Evolutionary conservation across 1,284 basidiomycete genomes (phyloP), one percentile per base, ranked within the genome.

Genomic region (Ganoderma meredithae): DNA sequence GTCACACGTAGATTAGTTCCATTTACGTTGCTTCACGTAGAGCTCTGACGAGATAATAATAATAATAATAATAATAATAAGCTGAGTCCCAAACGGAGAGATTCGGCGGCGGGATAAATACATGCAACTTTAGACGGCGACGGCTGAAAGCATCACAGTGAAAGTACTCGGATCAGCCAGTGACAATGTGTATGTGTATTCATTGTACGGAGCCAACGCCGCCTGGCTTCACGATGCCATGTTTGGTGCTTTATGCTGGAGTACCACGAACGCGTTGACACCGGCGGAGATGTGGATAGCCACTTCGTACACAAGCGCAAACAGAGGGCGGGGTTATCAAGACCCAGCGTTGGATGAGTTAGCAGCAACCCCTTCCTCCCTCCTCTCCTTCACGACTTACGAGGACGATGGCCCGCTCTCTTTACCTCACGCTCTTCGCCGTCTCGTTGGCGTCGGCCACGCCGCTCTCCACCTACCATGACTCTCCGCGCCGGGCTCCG

Each of bases 391-490:
- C 40, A 68, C 70, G 63, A 67, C 72, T 61, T 33, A 74, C 76
- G 74, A 76, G 78, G 74, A 82, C 80, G 76, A 87, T 86, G 86
- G 77, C 83, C 62, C 80, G 74, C 63, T 71, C 82, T 47, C 72
- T 79, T 66, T 79, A 74, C 65, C 72, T 83, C 60, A 76, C 80
- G 47, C 71, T 87, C 47, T 68, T 86, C 73, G 83, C 82, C 65
- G 80, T 79, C 72, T 84, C 83, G 66, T 71, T 87, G 66, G 83
- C 79, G 60, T 78, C 81, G 58, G 83, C 85, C 27, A 86, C 86
- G 2, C 92, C 92, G 40, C 89, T 94, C 71, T 92, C 92, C 65
- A 94, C 92, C 10, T 81, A 80, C 73, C 59, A 68, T 67, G 68
- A 68, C 53, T 55, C 67, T 8, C 77, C 85, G 25, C 78, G 82